phyloP scores from a whole-genome alignment of 257 asterid genomes.

The Solanum acaule region DNA sequence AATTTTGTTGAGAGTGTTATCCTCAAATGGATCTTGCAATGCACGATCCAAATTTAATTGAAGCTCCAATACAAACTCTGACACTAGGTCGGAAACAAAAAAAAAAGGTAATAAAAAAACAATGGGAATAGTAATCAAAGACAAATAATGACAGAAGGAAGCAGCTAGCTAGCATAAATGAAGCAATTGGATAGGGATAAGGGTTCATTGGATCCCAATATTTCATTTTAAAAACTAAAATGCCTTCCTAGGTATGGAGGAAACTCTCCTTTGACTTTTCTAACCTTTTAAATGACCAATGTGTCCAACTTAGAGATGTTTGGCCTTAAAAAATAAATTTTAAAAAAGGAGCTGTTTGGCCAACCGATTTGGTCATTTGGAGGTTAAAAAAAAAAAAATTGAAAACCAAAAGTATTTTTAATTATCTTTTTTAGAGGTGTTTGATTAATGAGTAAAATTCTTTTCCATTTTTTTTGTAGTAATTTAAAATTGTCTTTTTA shows the following conservation, averaged over 20 bases:
- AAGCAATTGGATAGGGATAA: neutral
- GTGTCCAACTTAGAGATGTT: neutral
- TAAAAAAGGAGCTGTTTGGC: neutral
- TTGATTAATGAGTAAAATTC: neutral
- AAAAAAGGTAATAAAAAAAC: too few relatives aligned
- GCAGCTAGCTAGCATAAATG: neutral
- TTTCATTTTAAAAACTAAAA: neutral
- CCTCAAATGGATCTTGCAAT: too few relatives aligned
- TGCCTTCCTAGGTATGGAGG: neutral
- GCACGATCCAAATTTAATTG: too few relatives aligned
- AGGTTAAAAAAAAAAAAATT: neutral
- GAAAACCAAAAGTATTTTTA: too few relatives aligned
- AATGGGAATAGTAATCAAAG: neutral
- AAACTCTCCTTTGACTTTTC: neutral
- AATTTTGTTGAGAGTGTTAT: fast-evolving
- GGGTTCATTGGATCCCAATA: neutral
- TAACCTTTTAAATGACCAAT: neutral
- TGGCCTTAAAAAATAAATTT: neutral
- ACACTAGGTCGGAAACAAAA: too few relatives aligned
- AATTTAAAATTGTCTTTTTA: too few relatives aligned
- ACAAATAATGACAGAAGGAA: neutral
- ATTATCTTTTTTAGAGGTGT: too few relatives aligned
- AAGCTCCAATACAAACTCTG: fast-evolving
- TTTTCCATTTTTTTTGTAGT: too few relatives aligned
- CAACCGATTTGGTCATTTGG: neutral